These are phyloP conservation scores for Exidia glandulosa DNA, from an alignment of 768 basidiomycete species.

Conservation along the genomic window DNA sequence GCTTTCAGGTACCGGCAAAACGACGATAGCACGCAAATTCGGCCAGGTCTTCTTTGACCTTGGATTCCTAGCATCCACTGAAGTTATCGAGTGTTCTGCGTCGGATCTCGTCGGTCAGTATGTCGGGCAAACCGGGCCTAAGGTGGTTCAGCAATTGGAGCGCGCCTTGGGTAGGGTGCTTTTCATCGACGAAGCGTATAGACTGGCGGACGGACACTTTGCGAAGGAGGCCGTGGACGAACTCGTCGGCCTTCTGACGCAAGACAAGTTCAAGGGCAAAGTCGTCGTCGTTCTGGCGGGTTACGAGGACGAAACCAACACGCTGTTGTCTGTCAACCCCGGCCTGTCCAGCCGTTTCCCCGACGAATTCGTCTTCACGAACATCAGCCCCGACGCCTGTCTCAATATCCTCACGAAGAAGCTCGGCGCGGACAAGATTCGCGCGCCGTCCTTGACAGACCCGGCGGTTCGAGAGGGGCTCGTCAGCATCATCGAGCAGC, in stretches of 20 bases:
- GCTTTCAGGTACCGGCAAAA: slow-evolving; percentile 47
- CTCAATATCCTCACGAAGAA: slow-evolving; percentile 37
- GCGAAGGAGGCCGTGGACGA: slow-evolving; percentile 67
- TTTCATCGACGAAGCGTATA: slow-evolving; percentile 65
- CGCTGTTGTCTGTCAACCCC: slow-evolving; percentile 44
- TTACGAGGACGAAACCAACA: slow-evolving; percentile 58
- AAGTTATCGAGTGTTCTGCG: slow-evolving; percentile 60
- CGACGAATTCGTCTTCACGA: slow-evolving; percentile 42
- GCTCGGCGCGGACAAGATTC: slow-evolving; percentile 33
- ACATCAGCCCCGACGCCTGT: slow-evolving; percentile 40
- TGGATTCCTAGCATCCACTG: slow-evolving; percentile 34
- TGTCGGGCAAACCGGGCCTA: slow-evolving; percentile 63
- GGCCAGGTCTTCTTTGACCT: slow-evolving; percentile 42
- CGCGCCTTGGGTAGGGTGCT: slow-evolving; percentile 57
- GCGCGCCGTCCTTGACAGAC: slow-evolving; percentile 26
- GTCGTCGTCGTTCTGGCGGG: slow-evolving; percentile 60
- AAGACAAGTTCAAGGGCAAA: slow-evolving; percentile 44
- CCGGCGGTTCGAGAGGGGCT: slow-evolving; percentile 25
- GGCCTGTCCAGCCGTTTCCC: slow-evolving; percentile 62
- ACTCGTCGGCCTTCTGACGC: slow-evolving; percentile 50
- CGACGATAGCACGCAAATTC: slow-evolving; percentile 50
- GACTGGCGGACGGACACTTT: slow-evolving; percentile 48
- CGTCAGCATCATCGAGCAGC: slow-evolving; percentile 25
- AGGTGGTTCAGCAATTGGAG: slow-evolving; percentile 47
- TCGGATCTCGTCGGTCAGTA: slow-evolving; percentile 60